Evolutionary conservation across 169 alveolate species (phyloP), one percentile per base, ranked within the genome.

Genomic region (Plasmodium gonderi): DNA sequence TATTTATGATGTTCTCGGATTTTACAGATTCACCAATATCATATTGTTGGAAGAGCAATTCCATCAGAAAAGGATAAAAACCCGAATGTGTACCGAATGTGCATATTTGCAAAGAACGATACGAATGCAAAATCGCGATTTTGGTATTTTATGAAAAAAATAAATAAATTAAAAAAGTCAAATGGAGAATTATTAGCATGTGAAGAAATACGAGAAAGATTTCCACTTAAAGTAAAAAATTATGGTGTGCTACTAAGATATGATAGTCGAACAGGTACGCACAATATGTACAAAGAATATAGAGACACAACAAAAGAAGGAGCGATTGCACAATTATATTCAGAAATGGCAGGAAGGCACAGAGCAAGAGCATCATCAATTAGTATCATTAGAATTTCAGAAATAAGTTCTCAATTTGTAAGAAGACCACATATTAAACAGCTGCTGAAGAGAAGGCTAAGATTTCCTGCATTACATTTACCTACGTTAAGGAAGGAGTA

Each of bases 251-350:
- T 98, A 97, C 96, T 99, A 89, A 98, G 99, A 89, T 99, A 99
- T 96, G 98, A 98, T 96, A 97, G 99, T 93, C 98, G 99, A 94
- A 98, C 99, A 65, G 99, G 99, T 83, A 98, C 98, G 77, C 99
- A 98, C 95, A 99, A 99, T 98, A 99, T 99, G 99, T 99, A 99
- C 98, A 99, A 98, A 97, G 99, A 99, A 97, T 98, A 95, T 97
- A 97, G 99, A 95, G 99, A 98, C 94, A 87, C 97, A 83, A 94
- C 99, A 80, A 96, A 97, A 93, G 96, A 97, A 90, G 99, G 99
- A 42, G 99, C 99, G 42, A 98, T 99, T 74, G 96, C 99, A 33
- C 99, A 99, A 96, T 94, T 99, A 94, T 98, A 97, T 87, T 97
- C 98, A 94, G 99, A 99, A 95, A 98, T 98, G 99, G 98, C 99